Evolutionary conservation across 805 yeast species (phyloP).

Genomic region (Lachancea sp.): DNA sequence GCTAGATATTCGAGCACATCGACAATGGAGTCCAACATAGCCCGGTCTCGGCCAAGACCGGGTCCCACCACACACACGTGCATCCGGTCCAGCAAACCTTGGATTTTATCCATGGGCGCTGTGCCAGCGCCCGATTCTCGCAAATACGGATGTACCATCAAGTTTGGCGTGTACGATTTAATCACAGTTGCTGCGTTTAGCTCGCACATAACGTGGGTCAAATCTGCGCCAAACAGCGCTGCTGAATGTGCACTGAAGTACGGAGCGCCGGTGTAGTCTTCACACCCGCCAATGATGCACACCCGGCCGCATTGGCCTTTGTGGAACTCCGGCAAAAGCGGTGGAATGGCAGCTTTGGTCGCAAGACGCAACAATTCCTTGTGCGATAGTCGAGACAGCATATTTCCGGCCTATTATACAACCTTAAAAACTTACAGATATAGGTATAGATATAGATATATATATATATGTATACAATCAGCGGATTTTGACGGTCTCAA

Average conservation of each 20-base stretch:
- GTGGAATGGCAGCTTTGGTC: constrained; percentile 57
- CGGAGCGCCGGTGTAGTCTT: constrained; percentile 96
- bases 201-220: constrained; percentile 88
- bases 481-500: neutral
- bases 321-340: constrained; percentile 61
- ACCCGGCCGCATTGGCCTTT: constrained; percentile 89
- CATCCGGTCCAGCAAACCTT: constrained; percentile 50
- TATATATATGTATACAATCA: too few species aligned
- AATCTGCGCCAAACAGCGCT: constrained; percentile 78
- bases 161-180: constrained; percentile 82
- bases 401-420: too few species aligned
- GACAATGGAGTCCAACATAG: constrained; percentile 57
- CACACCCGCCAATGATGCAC: constrained; percentile 88
- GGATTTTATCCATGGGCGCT: constrained; percentile 51
- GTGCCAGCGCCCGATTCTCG: constrained; percentile 37
- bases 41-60: constrained; percentile 79
- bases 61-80: constrained; percentile 89
- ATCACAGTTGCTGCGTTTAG: constrained; percentile 69
- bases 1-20: constrained; percentile 40
- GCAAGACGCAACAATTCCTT: constrained; percentile 46
- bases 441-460: too few species aligned
- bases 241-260: constrained; percentile 83
- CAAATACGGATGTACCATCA: constrained; percentile 94
- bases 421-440: too few species aligned
- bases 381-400: constrained; percentile 17